Conservation (phyloP, 208 protist species). For the Herpetomonas tarakana region DNA sequence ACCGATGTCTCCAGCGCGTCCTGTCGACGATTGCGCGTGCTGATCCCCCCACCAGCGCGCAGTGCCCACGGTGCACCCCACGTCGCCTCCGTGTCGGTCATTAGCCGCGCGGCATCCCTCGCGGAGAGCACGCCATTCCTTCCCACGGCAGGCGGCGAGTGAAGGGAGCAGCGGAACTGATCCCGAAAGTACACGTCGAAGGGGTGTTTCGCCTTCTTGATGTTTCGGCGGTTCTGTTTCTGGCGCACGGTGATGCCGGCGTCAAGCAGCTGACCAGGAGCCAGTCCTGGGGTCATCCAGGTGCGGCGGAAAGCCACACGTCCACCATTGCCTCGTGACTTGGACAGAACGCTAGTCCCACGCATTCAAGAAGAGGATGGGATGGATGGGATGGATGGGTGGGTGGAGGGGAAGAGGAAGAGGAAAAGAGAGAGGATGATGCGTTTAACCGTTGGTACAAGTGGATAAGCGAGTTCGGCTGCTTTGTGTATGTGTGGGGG, state of each 20-base stretch:
- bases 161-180: conserved; percentile 54
- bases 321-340: background rate
- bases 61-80: conserved; percentile 70
- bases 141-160: conserved; percentile 13
- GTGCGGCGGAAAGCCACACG: conserved; percentile 24
- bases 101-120: conserved; percentile 44
- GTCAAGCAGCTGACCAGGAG: conserved; percentile 78
- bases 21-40: conserved; percentile 44
- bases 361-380: too few relatives aligned
- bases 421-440: too few relatives aligned
- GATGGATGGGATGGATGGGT: too few relatives aligned
- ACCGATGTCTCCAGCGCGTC: conserved; percentile 62
- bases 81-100: conserved; percentile 46
- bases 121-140: conserved; percentile 37
- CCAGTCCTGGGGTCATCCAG: conserved; percentile 57
- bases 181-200: conserved; percentile 80
- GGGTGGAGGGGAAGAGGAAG: too few relatives aligned
- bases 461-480: too few relatives aligned
- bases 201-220: conserved; percentile 67
- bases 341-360: background rate
- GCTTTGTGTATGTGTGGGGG: too few relatives aligned
- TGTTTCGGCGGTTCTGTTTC: conserved; percentile 54
- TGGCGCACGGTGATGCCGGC: conserved; percentile 72
- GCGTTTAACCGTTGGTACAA: too few relatives aligned
- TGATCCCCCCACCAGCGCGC: conserved; percentile 16